Conservation (phyloP, 108 stramenopile species). For the Nitzschia palea region DNA sequence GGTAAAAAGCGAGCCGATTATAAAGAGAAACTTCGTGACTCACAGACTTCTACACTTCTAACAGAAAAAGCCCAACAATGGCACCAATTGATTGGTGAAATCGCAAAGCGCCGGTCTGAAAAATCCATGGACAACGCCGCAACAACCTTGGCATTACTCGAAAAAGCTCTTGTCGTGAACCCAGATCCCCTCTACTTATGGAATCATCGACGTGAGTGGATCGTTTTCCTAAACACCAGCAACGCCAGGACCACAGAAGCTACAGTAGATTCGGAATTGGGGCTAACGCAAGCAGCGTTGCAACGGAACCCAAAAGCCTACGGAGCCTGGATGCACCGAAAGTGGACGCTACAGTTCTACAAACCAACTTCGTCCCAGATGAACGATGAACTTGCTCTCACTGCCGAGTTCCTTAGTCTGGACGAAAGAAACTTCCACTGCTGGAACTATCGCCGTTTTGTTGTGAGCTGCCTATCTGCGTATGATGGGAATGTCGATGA, state of each 20-base stretch:
- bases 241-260: background rate
- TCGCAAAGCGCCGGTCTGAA: constrained; percentile 34
- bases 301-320: constrained; percentile 96
- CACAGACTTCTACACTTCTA: constrained; percentile 53
- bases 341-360: constrained; percentile 82
- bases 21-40: constrained; percentile 63
- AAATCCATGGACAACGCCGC: background rate
- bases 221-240: constrained; percentile 34
- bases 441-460: constrained; percentile 95
- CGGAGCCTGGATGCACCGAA: constrained; percentile 97
- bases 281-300: constrained; percentile 76
- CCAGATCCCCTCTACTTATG: constrained; percentile 95
- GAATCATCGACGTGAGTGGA: constrained; percentile 91
- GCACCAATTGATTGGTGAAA: constrained; percentile 55
- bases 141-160: constrained; percentile 49
- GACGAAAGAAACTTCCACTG: constrained; percentile 99
- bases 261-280: constrained; percentile 43
- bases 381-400: constrained; percentile 75
- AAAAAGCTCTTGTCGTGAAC: constrained; percentile 87
- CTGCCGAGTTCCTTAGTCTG: constrained; percentile 70
- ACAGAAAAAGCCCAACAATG: constrained; percentile 78
- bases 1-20: constrained; percentile 78
- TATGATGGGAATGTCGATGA: background rate
- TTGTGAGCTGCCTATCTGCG: constrained; percentile 42
- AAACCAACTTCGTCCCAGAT: constrained; percentile 28